Evolutionary conservation across 495 filamentous ascomycete genomes (phyloP), one percentile per base, ranked within the genome.

Genomic region (Aeminium ludgeri): DNA sequence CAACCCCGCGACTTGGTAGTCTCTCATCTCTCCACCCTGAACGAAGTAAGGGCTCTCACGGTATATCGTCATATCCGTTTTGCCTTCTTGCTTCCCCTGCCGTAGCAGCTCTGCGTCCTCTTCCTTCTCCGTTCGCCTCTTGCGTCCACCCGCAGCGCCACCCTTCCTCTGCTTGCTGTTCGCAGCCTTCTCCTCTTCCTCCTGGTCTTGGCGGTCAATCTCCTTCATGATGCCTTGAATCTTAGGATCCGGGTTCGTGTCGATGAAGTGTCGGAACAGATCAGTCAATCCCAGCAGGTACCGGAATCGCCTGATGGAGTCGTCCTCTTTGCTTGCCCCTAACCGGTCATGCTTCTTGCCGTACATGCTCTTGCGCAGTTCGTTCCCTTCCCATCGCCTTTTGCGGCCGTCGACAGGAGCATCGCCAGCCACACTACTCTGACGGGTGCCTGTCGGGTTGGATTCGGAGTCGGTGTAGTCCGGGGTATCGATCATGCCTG

Each of bases 211-310:
- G 18, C 78, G 75, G 57, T 95, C 86, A 52, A 95, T 95, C 58
- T 95, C 82, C 8, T 70, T 70, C 68, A 96, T 85, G 40, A 95
- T 81, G 32, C 87, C 79, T 50, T 87, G 79, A 55, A 96, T 84
- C 29, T 76, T 76, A 0, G 86, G 86, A 49, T 95, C 82, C 1
- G 86, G 89, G 55, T 92, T 99, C 15, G 86, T 80, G 54, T 95
- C 86, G 64, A 99, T 99, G 60, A 99, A 99, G 61, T 99, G 91
- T 45, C 91, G 82, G 66, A 99, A 99, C 16, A 99, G 72, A 55
- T 99, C 91, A 34, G 91, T 99, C 36, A 96, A 66, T 19, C 91
- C 91, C 6, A 99, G 72, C 1, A 99, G 76, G 55, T 99, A 96
- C 36, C 86, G 82, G 57, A 96, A 97, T 56, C 91, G 70, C 49